A percentile compares a stretch with the other conserved stretches of the same genome.
Conservation (phyloP, 2,329 filamentous ascomycete genomes). For the Blumeriella jaapii region DNA sequence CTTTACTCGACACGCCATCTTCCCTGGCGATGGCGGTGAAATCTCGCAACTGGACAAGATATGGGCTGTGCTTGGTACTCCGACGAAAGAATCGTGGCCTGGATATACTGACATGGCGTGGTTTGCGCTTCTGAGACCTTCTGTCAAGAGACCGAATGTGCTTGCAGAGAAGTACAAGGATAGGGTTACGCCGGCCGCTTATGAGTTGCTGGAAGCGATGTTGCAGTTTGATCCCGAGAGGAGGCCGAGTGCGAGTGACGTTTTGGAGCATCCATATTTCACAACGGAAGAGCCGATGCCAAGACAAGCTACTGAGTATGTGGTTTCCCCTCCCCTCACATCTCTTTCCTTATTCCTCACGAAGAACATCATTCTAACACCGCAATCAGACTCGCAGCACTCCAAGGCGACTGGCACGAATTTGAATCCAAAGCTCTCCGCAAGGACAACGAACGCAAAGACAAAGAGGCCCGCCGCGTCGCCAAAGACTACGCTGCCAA, state of each 20-base stretch:
- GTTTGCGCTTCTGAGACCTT: constrained; percentile 84
- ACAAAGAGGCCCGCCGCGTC: constrained; percentile 30
- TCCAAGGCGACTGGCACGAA: constrained; percentile 96
- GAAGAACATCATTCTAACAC: constrained; percentile 19
- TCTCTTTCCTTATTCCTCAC: background rate
- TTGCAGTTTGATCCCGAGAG: constrained; percentile 81
- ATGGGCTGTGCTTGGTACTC: constrained; percentile 85
- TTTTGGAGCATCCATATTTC: constrained; percentile 84
- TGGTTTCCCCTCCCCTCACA: constrained; percentile 20
- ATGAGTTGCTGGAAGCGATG: constrained; percentile 73
- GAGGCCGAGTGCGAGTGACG: constrained; percentile 71
- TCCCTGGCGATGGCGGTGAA: constrained; percentile 91
- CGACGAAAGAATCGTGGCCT: constrained; percentile 76
- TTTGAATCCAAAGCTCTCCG: constrained; percentile 93
- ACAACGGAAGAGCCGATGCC: constrained; percentile 66
- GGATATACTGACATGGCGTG: constrained; percentile 87
- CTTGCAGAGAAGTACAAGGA: constrained; percentile 79
- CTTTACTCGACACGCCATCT: constrained; percentile 86
- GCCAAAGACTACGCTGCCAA: constrained; percentile 24
- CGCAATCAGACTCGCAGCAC: constrained; percentile 46
- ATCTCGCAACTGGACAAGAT: constrained; percentile 94
- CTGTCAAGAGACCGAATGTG: constrained; percentile 56
- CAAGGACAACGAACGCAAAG: constrained; percentile 69
- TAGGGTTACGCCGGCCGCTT: constrained; percentile 65
- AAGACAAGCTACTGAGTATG: constrained; percentile 71